phyloP scores from a whole-genome alignment of 257 asterid genomes.

The Cordia subcordata region DNA sequence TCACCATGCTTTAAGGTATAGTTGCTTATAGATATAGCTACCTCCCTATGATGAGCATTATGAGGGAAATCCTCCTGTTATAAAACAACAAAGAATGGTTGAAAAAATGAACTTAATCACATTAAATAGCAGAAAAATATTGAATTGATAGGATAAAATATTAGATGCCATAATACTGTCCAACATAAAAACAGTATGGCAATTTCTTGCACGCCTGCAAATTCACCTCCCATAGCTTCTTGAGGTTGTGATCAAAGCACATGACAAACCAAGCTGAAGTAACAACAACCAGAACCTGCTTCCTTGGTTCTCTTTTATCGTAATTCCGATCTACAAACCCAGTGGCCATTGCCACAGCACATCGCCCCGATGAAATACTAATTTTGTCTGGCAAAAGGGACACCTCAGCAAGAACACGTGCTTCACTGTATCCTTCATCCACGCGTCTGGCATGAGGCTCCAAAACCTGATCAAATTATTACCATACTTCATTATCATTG shows the following conservation, averaged over 20 bases:
- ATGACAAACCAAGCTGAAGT: slow-evolving; percentile 95
- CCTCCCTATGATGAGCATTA: slow-evolving; percentile 93
- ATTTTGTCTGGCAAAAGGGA: slow-evolving; percentile 90
- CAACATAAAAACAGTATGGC: neutral
- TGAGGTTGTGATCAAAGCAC: slow-evolving; percentile 98
- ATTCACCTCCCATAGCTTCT: slow-evolving; percentile 90
- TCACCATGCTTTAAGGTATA: slow-evolving; percentile 93
- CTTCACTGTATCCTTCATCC: slow-evolving; percentile 91
- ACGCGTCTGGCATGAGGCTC: slow-evolving; percentile 85
- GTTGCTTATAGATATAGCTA: slow-evolving; percentile 79
- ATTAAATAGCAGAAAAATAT: too few species aligned
- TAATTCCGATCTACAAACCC: slow-evolving; percentile 73
- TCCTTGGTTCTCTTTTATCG: slow-evolving; percentile 58
- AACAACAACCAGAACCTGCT: slow-evolving; percentile 91
- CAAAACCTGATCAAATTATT: slow-evolving; percentile 48
- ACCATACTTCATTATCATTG: neutral
- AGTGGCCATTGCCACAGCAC: slow-evolving; percentile 96
- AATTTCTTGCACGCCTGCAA: slow-evolving; percentile 52
- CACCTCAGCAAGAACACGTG: slow-evolving; percentile 73
- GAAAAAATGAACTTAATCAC: neutral
- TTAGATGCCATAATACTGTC: neutral
- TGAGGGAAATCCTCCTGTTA: slow-evolving; percentile 92
- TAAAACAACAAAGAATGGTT: slow-evolving; percentile 18
- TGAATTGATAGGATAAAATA: too few species aligned
- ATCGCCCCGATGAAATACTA: slow-evolving; percentile 87